These are phyloP conservation scores for Ogataea degrootiae DNA, from an alignment of 805 yeast species.

Conservation along the genomic window DNA sequence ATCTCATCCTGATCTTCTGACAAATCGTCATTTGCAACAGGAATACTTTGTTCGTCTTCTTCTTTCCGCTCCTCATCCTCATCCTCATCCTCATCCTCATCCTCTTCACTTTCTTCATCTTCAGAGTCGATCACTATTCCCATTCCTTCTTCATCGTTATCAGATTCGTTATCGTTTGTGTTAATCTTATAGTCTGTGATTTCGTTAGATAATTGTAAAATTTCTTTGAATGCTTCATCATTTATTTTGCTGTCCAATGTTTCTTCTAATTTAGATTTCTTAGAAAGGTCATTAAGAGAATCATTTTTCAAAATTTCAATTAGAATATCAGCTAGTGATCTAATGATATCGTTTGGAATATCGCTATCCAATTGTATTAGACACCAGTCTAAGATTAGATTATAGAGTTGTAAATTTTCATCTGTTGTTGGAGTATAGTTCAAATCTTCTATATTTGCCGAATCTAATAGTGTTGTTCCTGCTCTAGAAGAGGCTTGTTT, in stretches of 20 bases:
- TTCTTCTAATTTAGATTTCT: conserved; percentile 47
- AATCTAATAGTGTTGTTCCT: conserved; percentile 28
- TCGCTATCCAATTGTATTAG: conserved; percentile 56
- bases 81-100: conserved; percentile 28
- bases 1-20: conserved; percentile 23
- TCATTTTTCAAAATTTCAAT: conserved; percentile 51
- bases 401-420: conserved; percentile 47
- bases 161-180: conserved; percentile 9
- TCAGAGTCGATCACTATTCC: conserved; percentile 35
- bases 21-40: conserved; percentile 27
- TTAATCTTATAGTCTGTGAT: conserved; percentile 45
- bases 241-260: conserved; percentile 39
- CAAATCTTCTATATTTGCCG: conserved; percentile 40
- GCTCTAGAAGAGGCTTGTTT: conserved; percentile 5
- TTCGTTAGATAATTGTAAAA: conserved; percentile 38
- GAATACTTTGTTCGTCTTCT: conserved; percentile 31
- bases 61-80: conserved; percentile 21
- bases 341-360: conserved; percentile 66
- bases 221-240: conserved; percentile 42
- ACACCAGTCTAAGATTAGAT: conserved; percentile 56
- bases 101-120: conserved; percentile 33
- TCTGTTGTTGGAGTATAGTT: conserved; percentile 60
- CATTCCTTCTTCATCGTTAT: conserved; percentile 33
- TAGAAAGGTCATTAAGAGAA: conserved; percentile 35
- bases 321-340: conserved; percentile 67